Base-by-base conservation (phyloP, 2,329 filamentous ascomycete species). In the Chrysoporthe deuterocubensis region DNA sequence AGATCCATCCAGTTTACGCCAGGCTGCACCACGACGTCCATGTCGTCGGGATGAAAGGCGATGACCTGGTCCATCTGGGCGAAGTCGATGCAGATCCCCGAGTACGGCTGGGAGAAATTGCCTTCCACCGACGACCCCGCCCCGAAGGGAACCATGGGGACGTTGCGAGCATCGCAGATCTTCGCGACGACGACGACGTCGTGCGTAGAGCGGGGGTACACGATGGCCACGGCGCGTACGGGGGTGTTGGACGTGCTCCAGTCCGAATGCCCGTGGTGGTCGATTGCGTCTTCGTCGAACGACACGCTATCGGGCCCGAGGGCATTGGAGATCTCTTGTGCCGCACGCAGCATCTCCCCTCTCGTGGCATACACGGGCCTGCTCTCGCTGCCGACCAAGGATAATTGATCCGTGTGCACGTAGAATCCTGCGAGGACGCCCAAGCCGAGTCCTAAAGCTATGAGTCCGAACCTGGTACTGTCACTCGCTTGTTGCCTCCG, bases 51-150 rank as follows among this genome's bases (percentile, higher is more conserved):
- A 67, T 92, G 87, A 34, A 92, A 80, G 0, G 83, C 83, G 16
- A 93, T 67, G 18, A 93, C 84, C 65, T 84, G 81, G 74, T 92
- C 85, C 91, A 93, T 93, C 69, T 81, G 80, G 0, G 84, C 82
- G 68, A 93, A 89, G 74, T 93, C 90, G 60, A 93, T 87, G 73
- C 88, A 90, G 71, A 93, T 84, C 0, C 90, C 91, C 0, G 89
- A 88, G 71, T 85, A 83, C 0, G 90, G 89, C 4, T 89, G 87
- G 1, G 88, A 87, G 75, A 91, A 91, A 73, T 91, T 91, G 52
- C 87, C 91, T 75, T 93, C 91, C 0, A 93, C 80, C 71, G 86
- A 91, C 0, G 89, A 89, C 14, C 92, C 92, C 5, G 92, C 92
- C 2, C 89, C 91, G 74, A 91, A 94, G 0, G 89, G 88, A 8